These are phyloP conservation scores for Cyclotella baltica DNA, from an alignment of 108 stramenopile species.

Conservation along the genomic window DNA sequence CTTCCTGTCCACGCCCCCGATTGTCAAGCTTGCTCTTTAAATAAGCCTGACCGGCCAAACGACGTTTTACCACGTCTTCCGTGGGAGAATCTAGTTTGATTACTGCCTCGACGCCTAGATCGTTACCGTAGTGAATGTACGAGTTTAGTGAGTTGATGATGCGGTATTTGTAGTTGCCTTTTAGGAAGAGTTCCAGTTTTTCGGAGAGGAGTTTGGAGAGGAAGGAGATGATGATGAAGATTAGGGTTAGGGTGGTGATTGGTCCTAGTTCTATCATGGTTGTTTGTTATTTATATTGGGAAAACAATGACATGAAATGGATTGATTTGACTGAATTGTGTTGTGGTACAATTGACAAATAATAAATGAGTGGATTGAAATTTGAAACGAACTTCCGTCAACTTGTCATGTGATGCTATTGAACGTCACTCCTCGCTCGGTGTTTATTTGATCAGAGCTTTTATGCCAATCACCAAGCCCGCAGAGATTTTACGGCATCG, in stretches of 20 bases:
- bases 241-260: slow-evolving; percentile 18
- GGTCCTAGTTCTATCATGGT: slow-evolving; percentile 30
- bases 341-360: not conserved
- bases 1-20: too few species aligned
- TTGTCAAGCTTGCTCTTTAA: slow-evolving; percentile 41
- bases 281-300: not conserved
- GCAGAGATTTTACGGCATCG: too few species aligned
- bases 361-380: not conserved
- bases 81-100: slow-evolving; percentile 44
- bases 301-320: not conserved
- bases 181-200: slow-evolving; percentile 41
- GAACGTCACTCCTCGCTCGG: too few species aligned
- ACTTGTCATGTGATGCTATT: too few species aligned
- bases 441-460: too few species aligned
- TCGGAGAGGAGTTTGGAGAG: slow-evolving; percentile 28
- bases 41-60: slow-evolving; percentile 44
- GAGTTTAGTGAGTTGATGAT: slow-evolving; percentile 42
- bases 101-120: slow-evolving; percentile 45
- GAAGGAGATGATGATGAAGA: slow-evolving; percentile 43
- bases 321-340: not conserved
- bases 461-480: too few species aligned
- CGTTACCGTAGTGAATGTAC: slow-evolving; percentile 60
- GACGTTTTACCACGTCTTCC: slow-evolving; percentile 18
- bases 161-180: slow-evolving; percentile 52
- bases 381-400: too few species aligned